These are phyloP conservation scores for Claviceps pusilla DNA, from an alignment of 2,329 filamentous ascomycete genomes.

Conservation along the genomic window DNA sequence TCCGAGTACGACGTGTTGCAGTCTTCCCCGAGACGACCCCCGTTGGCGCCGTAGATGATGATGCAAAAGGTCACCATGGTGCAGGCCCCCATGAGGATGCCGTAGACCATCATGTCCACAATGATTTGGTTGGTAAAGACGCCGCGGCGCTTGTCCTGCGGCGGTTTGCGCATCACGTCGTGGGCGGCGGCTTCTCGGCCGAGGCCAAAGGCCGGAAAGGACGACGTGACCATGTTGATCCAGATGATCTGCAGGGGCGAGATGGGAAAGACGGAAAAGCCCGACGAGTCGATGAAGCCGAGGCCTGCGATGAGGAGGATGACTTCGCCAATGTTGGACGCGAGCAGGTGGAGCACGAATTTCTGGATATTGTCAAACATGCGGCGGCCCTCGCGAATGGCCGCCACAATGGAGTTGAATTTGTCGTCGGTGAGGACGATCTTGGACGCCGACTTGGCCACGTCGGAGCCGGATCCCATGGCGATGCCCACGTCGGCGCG, in stretches of 20 bases:
- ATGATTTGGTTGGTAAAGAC: constrained; percentile 69
- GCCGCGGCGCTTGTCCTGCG: constrained; percentile 51
- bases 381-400: constrained; percentile 67
- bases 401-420: constrained; percentile 72
- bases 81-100: constrained; percentile 59
- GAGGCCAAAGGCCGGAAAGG: constrained; percentile 75
- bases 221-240: constrained; percentile 89
- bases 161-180: constrained; percentile 67
- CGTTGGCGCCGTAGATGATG: constrained; percentile 41
- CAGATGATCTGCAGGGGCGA: constrained; percentile 77
- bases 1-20: constrained; percentile 48
- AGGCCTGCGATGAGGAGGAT: constrained; percentile 68
- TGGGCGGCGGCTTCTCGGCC: constrained; percentile 62
- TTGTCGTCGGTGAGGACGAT: constrained; percentile 82
- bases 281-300: constrained; percentile 57
- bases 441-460: constrained; percentile 66
- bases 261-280: constrained; percentile 71
- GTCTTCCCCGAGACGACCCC: constrained; percentile 38
- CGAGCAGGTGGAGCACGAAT: constrained; percentile 66
- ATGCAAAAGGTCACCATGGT: constrained; percentile 53
- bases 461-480: constrained; percentile 79
- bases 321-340: constrained; percentile 73
- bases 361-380: constrained; percentile 88
- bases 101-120: constrained; percentile 67
- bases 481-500: constrained; percentile 75